phyloP scores from a whole-genome alignment of 2,329 filamentous ascomycete genomes.

The Trichoderma lentiforme region DNA sequence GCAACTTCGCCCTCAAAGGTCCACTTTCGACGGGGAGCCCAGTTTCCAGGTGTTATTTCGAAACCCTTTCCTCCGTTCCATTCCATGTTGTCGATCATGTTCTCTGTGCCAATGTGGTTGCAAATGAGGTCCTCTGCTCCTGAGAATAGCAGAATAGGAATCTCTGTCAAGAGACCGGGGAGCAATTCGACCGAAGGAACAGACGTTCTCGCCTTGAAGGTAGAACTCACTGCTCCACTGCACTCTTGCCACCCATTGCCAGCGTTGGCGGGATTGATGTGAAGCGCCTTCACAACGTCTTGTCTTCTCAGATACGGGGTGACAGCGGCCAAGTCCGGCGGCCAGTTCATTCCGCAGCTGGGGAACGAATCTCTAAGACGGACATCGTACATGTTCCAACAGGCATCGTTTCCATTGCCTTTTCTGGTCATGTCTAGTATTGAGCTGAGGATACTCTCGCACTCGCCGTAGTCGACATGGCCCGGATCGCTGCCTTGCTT shows the following conservation, averaged over 20 bases:
- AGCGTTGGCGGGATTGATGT: slow-evolving; percentile 76
- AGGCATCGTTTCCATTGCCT: slow-evolving; percentile 54
- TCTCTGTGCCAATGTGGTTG: slow-evolving; percentile 93
- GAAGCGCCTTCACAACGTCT: slow-evolving; percentile 77
- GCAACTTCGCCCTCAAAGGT: slow-evolving; percentile 84
- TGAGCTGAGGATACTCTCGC: slow-evolving; percentile 72
- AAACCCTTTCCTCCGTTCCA: slow-evolving; percentile 94
- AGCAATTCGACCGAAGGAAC: slow-evolving; percentile 70
- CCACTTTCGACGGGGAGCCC: slow-evolving; percentile 92
- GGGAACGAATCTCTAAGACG: slow-evolving; percentile 76
- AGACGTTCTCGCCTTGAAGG: slow-evolving; percentile 70
- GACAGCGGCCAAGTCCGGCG: slow-evolving; percentile 74
- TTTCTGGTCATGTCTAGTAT: slow-evolving; percentile 65
- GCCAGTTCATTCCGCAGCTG: slow-evolving; percentile 97
- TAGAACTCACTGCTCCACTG: slow-evolving; percentile 68
- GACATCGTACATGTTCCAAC: slow-evolving; percentile 96
- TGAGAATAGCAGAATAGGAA: slow-evolving; percentile 84
- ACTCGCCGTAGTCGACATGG: slow-evolving; percentile 64
- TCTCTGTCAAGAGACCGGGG: slow-evolving; percentile 70
- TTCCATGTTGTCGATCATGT: slow-evolving; percentile 81
- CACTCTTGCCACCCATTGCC: slow-evolving; percentile 86
- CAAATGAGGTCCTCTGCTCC: slow-evolving; percentile 94
- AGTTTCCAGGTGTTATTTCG: slow-evolving; percentile 79
- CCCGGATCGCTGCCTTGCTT: slow-evolving; percentile 46
- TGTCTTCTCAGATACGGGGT: slow-evolving; percentile 78